Evolutionary conservation across 2,329 filamentous ascomycete species (phyloP), one percentile per base, ranked within the genome.

Genomic region (Samsoniella hepiali): DNA sequence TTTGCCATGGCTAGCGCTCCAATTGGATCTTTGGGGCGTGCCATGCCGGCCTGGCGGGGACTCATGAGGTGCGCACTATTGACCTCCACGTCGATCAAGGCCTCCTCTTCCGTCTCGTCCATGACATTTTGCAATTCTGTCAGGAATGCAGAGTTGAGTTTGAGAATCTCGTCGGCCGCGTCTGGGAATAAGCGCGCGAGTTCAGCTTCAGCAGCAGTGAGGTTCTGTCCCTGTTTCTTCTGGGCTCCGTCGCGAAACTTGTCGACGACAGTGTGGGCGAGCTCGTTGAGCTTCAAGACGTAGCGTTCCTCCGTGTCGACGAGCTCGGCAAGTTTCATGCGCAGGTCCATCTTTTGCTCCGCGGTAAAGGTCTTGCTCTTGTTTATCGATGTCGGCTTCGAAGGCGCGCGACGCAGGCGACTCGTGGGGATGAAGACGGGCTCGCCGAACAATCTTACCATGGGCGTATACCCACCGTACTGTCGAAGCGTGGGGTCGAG

Each of bases 251-350:
- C 79, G 38, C 91, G 87, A 70, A 96, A 93, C 66, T 96, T 91
- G 62, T 87, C 85, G 32, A 92, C 92, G 36, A 97, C 87, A 64
- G 89, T 86, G 66, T 90, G 87, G 49, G 97, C 90, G 65, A 99
- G 78, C 68, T 95, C 91, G 66, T 91, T 86, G 63, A 99, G 78
- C 75, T 98, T 97, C 69, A 85, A 83, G 49, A 99, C 92, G 75
- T 98, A 99, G 74, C 91, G 89, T 73, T 95, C 92, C 74, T 99
- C 95, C 0, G 95, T 99, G 70, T 96, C 91, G 40, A 97, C 86
- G 65, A 98, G 79, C 74, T 99, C 95, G 64, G 86, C 88, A 82
- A 99, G 88, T 74, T 97, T 94, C 75, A 93, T 89, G 47, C 93
- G 87, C 68, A 97, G 79, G 59, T 90, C 90, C 68, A 93, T 84